Percentiles rank a stretch among this genome's conserved stretches.
These are phyloP conservation scores for Cladorrhinum samala DNA, from an alignment of 495 filamentous ascomycete species.

Conservation along the genomic window DNA sequence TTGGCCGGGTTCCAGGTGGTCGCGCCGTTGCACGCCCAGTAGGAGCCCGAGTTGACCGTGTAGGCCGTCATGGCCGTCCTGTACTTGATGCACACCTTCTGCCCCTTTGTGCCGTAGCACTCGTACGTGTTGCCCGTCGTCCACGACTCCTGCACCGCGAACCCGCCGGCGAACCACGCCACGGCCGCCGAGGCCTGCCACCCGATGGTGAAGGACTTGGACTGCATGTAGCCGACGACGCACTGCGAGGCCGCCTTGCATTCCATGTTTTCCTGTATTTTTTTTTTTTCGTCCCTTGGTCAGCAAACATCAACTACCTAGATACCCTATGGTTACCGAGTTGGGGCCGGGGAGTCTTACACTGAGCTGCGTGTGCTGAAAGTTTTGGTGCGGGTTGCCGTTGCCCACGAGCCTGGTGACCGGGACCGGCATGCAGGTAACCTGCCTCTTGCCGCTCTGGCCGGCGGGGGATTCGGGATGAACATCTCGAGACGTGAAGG, in stretches of 20 bases:
- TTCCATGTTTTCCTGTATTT: too few relatives aligned
- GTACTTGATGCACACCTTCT: not conserved
- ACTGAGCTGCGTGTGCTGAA: conserved; percentile 1
- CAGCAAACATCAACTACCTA: too few relatives aligned
- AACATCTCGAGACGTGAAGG: too few relatives aligned
- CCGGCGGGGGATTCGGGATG: too few relatives aligned
- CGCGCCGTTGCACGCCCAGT: not conserved
- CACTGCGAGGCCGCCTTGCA: not conserved
- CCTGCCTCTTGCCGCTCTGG: too few relatives aligned
- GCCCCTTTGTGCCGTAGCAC: not conserved
- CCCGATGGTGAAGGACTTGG: not conserved
- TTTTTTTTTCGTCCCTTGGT: too few relatives aligned
- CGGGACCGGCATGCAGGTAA: too few relatives aligned
- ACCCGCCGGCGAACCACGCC: conserved; percentile 1
- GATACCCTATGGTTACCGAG: too few relatives aligned
- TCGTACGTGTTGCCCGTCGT: not conserved
- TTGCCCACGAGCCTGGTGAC: not conserved
- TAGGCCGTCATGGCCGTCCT: not conserved
- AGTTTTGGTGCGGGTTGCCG: conserved; percentile 6
- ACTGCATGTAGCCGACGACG: not conserved
- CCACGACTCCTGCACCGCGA: not conserved
- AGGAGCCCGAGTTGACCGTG: not conserved
- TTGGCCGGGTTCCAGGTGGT: not conserved
- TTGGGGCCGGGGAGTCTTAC: not conserved
- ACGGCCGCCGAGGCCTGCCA: not conserved